These are phyloP conservation scores for Pholiota conissans DNA, from an alignment of 768 basidiomycete species.

Conservation along the genomic window DNA sequence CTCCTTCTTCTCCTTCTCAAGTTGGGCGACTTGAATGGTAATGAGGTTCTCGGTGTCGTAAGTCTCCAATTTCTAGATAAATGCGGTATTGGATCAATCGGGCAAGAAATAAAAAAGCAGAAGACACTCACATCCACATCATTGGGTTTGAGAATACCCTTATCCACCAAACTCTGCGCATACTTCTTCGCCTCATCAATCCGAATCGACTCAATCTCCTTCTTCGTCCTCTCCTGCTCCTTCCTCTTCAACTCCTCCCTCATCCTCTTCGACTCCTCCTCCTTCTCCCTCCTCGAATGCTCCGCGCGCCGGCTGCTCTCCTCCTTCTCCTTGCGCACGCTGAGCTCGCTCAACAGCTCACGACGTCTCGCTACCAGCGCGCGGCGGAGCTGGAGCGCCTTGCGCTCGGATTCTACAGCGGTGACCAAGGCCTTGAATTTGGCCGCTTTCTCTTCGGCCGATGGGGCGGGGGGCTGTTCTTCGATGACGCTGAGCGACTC, in stretches of 20 bases:
- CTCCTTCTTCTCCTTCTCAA: conserved; percentile 96
- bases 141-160: conserved; percentile 62
- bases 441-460: conserved; percentile 58
- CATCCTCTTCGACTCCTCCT: conserved; percentile 60
- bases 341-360: conserved; percentile 82
- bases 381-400: conserved; percentile 73
- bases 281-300: conserved; percentile 59
- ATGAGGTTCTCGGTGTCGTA: conserved; percentile 87
- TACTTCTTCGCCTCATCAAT: conserved; percentile 88
- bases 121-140: conserved; percentile 64
- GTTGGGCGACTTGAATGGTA: conserved; percentile 87
- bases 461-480: conserved; percentile 34
- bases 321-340: conserved; percentile 85
- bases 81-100: conserved; percentile 4
- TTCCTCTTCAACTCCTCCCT: conserved; percentile 64
- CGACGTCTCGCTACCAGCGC: conserved; percentile 83
- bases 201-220: conserved; percentile 78
- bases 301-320: conserved; percentile 81
- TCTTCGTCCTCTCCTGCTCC: conserved; percentile 63
- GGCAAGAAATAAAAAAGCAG: conserved; percentile 9
- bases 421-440: conserved; percentile 60
- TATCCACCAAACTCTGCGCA: conserved; percentile 78
- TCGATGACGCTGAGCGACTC: conserved; percentile 62
- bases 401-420: conserved; percentile 72
- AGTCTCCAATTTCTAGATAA: conserved; percentile 72